Evolutionary conservation across 2,329 filamentous ascomycete species (phyloP), one percentile per base, ranked within the genome.

Genomic region (Aspergillus fijiensis): DNA sequence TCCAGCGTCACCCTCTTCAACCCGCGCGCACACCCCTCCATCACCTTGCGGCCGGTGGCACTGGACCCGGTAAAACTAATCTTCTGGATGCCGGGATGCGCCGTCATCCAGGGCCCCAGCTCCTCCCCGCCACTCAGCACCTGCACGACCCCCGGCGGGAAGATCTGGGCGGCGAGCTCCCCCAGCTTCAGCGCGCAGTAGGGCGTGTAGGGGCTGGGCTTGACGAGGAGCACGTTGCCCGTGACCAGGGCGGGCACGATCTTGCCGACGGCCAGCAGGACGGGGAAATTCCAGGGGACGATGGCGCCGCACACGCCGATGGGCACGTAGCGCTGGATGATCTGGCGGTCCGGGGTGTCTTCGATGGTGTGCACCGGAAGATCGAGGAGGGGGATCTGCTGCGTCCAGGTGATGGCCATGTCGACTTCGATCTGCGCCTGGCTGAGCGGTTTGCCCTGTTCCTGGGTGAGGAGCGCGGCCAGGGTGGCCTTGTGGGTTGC

Each of bases 61-160:
- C 76, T 82, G 1, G 83, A 85, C 2, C 85, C 84, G 0, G 84
- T 87, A 68, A 87, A 87, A 60, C 76, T 81, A 68, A 87, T 82
- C 72, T 86, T 85, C 57, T 80, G 77, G 66, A 86, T 82, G 12
- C 77, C 80, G 1, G 77, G 76, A 66, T 87, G 85, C n/a, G 77
- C 72, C 0, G 82, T 84, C 71, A 87, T 79, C 69, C 74, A 68
- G 0, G 82, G 81, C 12, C 85, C 85, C 11, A 86, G 73, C 5
- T 81, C 78, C 14, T 83, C 82, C 54, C 81, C 82, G 31, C 84
- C 84, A 66, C 81, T 84, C 42, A 87, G 65, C 3, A 76, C 81
- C 65, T 86, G 84, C 19, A 87, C 68, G 11, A 87, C 82, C n/a
- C 84, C 84, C 0, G 82, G 78, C 0, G 84, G 84, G 27, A 86